These are phyloP conservation scores for Austroboletus niveus DNA, from an alignment of 1,284 basidiomycete genomes.

Conservation along the genomic window DNA sequence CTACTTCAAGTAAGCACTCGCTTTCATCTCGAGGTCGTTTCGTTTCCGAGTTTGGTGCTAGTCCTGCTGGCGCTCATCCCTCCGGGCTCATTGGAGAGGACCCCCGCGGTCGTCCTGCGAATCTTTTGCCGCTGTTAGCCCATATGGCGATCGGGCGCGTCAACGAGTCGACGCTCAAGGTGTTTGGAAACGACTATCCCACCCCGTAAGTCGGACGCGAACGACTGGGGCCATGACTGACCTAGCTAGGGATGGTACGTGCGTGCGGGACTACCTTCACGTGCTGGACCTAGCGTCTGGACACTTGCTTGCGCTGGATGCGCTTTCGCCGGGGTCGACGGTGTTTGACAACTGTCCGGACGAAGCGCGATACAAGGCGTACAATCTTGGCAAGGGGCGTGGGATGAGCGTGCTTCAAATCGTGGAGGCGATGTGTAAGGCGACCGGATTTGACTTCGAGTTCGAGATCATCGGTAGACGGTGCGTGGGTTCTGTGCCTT, in stretches of 20 bases:
- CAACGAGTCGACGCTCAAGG: constrained; percentile 77
- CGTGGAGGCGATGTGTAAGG: constrained; percentile 92
- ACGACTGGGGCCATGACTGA: constrained; percentile 4
- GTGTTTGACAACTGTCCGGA: constrained; percentile 52
- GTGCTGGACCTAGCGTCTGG: constrained; percentile 94
- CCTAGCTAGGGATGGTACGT: constrained; percentile 83
- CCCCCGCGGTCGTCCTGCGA: constrained; percentile 91
- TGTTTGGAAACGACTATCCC: constrained; percentile 98
- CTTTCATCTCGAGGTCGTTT: not conserved
- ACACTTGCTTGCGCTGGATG: constrained; percentile 90
- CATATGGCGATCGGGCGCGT: constrained; percentile 95
- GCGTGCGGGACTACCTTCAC: constrained; percentile 97
- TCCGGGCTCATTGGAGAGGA: constrained; percentile 97
- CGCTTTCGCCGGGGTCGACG: constrained; percentile 64
- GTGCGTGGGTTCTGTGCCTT: constrained; percentile 43
- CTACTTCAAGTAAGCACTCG: constrained; percentile 87
- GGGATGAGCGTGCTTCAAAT: constrained; percentile 95
- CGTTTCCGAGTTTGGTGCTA: constrained; percentile 32
- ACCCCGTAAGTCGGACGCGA: constrained; percentile 62
- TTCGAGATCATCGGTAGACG: constrained; percentile 89
- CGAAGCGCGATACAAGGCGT: constrained; percentile 79
- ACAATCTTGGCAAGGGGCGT: constrained; percentile 93
- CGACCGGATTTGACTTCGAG: constrained; percentile 86
- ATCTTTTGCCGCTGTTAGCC: constrained; percentile 90
- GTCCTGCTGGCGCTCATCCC: constrained; percentile 95